A percentile compares a stretch with the other conserved stretches of the same genome.
Conservation (phyloP, 2,329 filamentous ascomycete genomes). For the Clonostachys rosea region DNA sequence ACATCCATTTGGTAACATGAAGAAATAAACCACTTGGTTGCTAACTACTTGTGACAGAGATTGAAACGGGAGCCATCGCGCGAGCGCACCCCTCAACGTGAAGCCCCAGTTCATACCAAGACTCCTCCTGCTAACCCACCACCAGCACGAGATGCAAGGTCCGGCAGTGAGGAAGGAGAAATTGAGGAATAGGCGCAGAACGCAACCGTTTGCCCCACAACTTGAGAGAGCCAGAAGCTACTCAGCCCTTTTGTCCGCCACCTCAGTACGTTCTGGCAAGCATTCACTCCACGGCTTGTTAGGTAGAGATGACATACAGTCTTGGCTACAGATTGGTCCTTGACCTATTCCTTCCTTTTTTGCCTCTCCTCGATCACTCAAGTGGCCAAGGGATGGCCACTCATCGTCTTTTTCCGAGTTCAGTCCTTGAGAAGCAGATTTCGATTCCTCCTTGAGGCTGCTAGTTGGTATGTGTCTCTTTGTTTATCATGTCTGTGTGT, state of each 20-base stretch:
- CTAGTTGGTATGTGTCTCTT: no score
- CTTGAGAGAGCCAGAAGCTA: no score
- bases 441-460: no score
- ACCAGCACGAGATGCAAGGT: conserved; percentile 45
- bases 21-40: no score
- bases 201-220: no score
- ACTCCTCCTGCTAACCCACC: conserved; percentile 35
- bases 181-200: conserved; percentile 69
- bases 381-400: no score
- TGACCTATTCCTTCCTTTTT: neutral
- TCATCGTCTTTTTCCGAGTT: no score
- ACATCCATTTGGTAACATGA: conserved; percentile 4
- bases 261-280: conserved; percentile 1
- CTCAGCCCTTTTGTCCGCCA: no score
- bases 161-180: conserved; percentile 93
- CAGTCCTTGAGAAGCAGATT: no score
- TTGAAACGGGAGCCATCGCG: conserved; percentile 52
- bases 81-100: conserved; percentile 57
- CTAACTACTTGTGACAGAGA: conserved; percentile 32
- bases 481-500: no score
- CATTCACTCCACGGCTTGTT: no score
- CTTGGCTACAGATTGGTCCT: conserved; percentile 7
- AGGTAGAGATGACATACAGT: neutral
- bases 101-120: conserved; percentile 51
- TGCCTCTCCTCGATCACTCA: neutral